Conservation (phyloP, 768 basidiomycete species). For the Trametes elegans region DNA sequence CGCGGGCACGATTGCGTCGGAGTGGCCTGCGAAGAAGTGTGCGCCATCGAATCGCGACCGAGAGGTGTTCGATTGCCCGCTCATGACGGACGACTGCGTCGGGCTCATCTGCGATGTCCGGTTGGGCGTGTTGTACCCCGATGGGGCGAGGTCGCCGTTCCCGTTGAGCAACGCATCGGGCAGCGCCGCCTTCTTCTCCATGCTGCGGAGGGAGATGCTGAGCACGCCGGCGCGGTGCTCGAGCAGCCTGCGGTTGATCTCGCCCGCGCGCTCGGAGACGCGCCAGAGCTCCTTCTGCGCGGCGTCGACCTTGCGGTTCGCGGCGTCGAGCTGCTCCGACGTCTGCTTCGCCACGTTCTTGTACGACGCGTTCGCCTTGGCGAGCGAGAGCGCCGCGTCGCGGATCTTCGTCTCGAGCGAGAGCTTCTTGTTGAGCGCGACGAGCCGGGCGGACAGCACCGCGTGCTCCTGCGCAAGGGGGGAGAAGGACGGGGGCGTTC, state of each 20-base stretch:
- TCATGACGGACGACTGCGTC: slow-evolving; percentile 41
- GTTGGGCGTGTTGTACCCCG: slow-evolving; percentile 53
- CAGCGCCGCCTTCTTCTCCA: slow-evolving; percentile 53
- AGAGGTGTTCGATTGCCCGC: slow-evolving; percentile 42
- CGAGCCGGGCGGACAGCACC: slow-evolving; percentile 61
- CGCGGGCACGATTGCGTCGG: slow-evolving; percentile 58
- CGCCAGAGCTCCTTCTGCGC: slow-evolving; percentile 73
- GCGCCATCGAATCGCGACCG: slow-evolving; percentile 72
- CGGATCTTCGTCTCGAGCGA: slow-evolving; percentile 84
- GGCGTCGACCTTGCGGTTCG: slow-evolving; percentile 69
- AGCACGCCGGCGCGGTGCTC: slow-evolving; percentile 86
- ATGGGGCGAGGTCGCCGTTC: slow-evolving; percentile 41
- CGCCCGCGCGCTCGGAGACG: slow-evolving; percentile 60
- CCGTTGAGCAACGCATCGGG: slow-evolving; percentile 10
- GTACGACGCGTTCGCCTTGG: slow-evolving; percentile 59
- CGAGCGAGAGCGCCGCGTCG: slow-evolving; percentile 76
- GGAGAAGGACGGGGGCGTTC: slow-evolving; percentile 18
- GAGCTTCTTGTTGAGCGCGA: slow-evolving; percentile 70
- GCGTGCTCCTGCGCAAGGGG: slow-evolving; percentile 68
- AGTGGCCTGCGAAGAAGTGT: slow-evolving; percentile 84
- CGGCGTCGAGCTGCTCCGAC: slow-evolving; percentile 65
- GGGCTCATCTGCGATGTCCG: slow-evolving; percentile 53
- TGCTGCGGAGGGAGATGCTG: slow-evolving; percentile 61
- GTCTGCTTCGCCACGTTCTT: slow-evolving; percentile 63
- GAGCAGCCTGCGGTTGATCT: slow-evolving; percentile 61